phyloP scores from a whole-genome alignment of 305 asterid species.

The Fraxinus nigra region DNA sequence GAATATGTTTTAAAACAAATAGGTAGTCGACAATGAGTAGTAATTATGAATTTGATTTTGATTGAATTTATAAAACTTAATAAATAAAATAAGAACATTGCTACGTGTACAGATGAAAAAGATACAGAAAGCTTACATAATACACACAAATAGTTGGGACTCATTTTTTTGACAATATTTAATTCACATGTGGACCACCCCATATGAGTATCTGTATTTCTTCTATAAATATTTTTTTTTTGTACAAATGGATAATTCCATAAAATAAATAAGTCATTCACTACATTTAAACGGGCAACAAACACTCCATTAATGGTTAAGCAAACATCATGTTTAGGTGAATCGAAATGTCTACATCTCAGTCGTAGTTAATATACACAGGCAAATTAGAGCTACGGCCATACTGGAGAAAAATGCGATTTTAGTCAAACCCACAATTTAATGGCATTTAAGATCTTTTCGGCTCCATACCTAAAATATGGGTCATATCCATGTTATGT shows the following conservation, averaged over 20 bases:
- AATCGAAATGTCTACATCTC: not conserved
- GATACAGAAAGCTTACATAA: too few relatives aligned
- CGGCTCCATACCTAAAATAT: not conserved
- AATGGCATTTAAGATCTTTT: not conserved
- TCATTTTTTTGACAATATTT: too few relatives aligned
- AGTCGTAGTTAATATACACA: not conserved
- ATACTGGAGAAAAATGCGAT: not conserved
- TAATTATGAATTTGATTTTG: too few relatives aligned
- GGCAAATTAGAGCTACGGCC: not conserved
- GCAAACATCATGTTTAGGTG: not conserved
- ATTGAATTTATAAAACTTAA: too few relatives aligned
- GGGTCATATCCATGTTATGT: not conserved
- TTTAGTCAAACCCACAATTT: not conserved
- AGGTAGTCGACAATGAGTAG: too few relatives aligned
- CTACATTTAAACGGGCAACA: not conserved
- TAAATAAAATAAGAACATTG: too few relatives aligned
- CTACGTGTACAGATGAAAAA: too few relatives aligned
- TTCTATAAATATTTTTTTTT: too few relatives aligned
- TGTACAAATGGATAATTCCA: too few relatives aligned
- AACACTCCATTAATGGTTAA: not conserved
- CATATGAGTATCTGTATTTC: too few relatives aligned
- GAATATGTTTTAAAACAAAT: not conserved
- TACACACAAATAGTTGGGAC: too few relatives aligned
- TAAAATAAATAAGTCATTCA: not conserved
- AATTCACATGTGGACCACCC: too few relatives aligned